Evolutionary conservation across 768 basidiomycete genomes (phyloP).

Genomic region (Epithele typhae): DNA sequence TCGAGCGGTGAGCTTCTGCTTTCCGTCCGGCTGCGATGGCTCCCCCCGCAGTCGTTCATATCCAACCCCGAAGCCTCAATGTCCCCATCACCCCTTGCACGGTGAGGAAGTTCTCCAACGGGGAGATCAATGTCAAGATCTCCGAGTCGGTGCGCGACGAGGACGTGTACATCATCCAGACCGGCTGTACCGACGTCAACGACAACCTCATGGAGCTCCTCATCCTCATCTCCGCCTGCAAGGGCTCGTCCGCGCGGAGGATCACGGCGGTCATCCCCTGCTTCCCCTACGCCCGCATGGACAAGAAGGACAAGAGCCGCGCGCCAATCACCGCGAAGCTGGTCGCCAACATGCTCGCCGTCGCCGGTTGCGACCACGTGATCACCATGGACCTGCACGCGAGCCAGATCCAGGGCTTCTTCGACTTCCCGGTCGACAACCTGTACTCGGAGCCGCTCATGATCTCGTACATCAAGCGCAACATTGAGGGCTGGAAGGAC

Average conservation of each 20-base stretch:
- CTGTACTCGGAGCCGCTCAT: conserved; percentile 95
- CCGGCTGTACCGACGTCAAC: conserved; percentile 84
- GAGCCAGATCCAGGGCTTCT: conserved; percentile 98
- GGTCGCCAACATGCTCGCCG: conserved; percentile 95
- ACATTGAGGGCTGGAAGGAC: conserved; percentile 82
- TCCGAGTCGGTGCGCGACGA: conserved; percentile 94
- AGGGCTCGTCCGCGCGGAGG: conserved; percentile 89
- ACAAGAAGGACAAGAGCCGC: conserved; percentile 95
- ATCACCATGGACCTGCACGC: conserved; percentile 99
- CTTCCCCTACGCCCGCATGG: conserved; percentile 95
- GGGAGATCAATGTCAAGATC: conserved; percentile 94
- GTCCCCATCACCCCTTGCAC: conserved; percentile 82
- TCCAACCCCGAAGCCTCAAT: conserved; percentile 63
- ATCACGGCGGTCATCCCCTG: conserved; percentile 98
- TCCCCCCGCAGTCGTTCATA: conserved; percentile 49
- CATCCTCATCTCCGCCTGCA: conserved; percentile 97
- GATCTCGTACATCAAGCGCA: conserved; percentile 86
- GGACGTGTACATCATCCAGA: conserved; percentile 98
- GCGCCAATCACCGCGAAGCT: conserved; percentile 98
- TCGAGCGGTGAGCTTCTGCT: conserved; percentile 87
- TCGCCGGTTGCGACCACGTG: conserved; percentile 97
- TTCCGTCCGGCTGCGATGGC: conserved; percentile 29
- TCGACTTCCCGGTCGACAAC: conserved; percentile 98
- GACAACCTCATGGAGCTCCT: conserved; percentile 98
- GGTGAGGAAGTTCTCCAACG: conserved; percentile 89